Percentiles rank a stretch among this genome's conserved stretches.
Evolutionary conservation across 176 grass and related monocot species (phyloP).

Genomic region (Hsuehochloa calcarea): DNA sequence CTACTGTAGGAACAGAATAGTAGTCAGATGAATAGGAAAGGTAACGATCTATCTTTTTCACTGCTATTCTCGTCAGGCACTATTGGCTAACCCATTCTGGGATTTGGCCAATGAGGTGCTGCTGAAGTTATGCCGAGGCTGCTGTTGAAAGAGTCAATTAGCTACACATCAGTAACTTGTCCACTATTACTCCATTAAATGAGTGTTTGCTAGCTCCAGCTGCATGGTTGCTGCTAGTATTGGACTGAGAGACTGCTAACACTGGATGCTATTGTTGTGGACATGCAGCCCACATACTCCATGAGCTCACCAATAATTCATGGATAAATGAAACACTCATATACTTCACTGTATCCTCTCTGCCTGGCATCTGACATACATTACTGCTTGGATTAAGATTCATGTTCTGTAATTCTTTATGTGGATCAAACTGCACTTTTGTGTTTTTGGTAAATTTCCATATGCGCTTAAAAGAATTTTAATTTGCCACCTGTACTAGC

Average conservation of each 20-base stretch:
- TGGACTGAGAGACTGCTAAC: background rate
- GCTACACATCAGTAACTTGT: background rate
- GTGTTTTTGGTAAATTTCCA: background rate
- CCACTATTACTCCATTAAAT: background rate
- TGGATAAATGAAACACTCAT: background rate
- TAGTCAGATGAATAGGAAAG: background rate
- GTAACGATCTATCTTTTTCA: background rate
- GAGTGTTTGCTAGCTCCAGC: background rate
- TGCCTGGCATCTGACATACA: background rate
- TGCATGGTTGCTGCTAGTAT: background rate
- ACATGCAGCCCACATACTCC: background rate
- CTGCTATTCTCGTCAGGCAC: background rate
- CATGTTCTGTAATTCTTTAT: background rate
- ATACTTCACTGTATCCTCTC: background rate
- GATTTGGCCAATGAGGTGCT: background rate
- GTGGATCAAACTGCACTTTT: background rate
- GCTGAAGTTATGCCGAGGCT: background rate
- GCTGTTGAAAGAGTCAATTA: background rate
- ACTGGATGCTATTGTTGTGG: background rate
- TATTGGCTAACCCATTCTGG: background rate
- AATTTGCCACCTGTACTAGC: background rate
- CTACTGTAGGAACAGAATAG: background rate
- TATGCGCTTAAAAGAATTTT: background rate
- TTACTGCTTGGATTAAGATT: background rate
- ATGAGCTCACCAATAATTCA: background rate